These are phyloP conservation scores for Xenosphaeropsis pyriputrescens DNA, from an alignment of 2,329 filamentous ascomycete genomes.

Conservation along the genomic window DNA sequence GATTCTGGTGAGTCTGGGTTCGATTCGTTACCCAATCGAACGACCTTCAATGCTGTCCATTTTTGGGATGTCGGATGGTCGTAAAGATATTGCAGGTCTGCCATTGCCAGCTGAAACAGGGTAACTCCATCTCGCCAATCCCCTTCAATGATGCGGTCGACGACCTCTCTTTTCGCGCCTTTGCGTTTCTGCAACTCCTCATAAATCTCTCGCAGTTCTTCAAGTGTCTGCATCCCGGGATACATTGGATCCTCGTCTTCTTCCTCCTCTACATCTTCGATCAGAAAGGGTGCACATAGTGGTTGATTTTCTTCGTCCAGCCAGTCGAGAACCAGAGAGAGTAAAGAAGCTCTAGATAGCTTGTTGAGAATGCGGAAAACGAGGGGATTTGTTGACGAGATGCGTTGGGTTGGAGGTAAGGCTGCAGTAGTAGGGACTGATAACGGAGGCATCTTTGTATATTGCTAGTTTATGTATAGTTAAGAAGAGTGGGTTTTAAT, in stretches of 20 bases:
- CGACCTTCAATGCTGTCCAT: slow-evolving; percentile 48
- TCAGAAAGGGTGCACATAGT: slow-evolving; percentile 44
- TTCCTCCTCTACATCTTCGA: slow-evolving; percentile 32
- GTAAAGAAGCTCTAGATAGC: slow-evolving; percentile 56
- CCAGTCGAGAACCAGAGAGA: slow-evolving; percentile 65
- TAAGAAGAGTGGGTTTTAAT: no score
- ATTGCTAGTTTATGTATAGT: no score
- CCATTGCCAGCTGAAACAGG: slow-evolving; percentile 53
- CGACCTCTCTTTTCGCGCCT: slow-evolving; percentile 46
- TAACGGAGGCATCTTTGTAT: slow-evolving; percentile 19
- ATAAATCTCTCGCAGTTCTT: slow-evolving; percentile 54
- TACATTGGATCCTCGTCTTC: slow-evolving; percentile 53
- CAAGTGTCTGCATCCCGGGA: slow-evolving; percentile 47
- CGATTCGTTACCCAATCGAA: slow-evolving; percentile 28
- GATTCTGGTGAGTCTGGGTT: slow-evolving; percentile 22
- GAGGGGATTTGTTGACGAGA: slow-evolving; percentile 48
- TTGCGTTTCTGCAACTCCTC: slow-evolving; percentile 40
- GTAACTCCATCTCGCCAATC: slow-evolving; percentile 53
- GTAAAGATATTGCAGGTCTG: slow-evolving; percentile 51
- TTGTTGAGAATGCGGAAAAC: slow-evolving; percentile 53
- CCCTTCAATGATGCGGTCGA: slow-evolving; percentile 49
- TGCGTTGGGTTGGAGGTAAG: slow-evolving; percentile 54
- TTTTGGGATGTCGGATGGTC: slow-evolving; percentile 48
- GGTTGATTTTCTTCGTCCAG: slow-evolving; percentile 50
- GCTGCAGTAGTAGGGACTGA: slow-evolving; percentile 58